Evolutionary conservation across 2,329 filamentous ascomycete genomes (phyloP).

Genomic region (Ophiostoma perfectum): DNA sequence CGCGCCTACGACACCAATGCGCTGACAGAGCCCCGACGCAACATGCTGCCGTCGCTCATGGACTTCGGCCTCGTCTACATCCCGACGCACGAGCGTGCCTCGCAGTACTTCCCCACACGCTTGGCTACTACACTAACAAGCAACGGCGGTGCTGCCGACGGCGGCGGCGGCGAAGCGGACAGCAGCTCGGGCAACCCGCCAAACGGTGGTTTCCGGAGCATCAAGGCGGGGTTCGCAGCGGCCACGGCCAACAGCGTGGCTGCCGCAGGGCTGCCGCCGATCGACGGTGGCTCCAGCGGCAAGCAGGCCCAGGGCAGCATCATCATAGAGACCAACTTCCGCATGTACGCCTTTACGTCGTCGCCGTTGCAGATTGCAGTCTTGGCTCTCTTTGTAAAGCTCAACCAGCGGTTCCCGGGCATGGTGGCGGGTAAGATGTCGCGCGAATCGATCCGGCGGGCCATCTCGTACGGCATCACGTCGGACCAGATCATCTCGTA

Average conservation of each 20-base stretch:
- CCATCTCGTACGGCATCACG: slow-evolving; percentile 86
- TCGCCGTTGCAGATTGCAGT: slow-evolving; percentile 93
- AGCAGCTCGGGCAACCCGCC: background rate
- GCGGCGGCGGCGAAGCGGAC: background rate
- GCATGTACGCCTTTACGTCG: slow-evolving; percentile 92
- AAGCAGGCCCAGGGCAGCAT: slow-evolving; percentile 67
- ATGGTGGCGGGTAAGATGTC: slow-evolving; percentile 89
- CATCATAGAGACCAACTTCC: slow-evolving; percentile 96
- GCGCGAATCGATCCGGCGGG: slow-evolving; percentile 78
- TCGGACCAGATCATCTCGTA: slow-evolving; percentile 94
- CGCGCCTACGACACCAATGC: slow-evolving; percentile 83
- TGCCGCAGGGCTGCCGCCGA: slow-evolving; percentile 46
- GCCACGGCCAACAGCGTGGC: slow-evolving; percentile 47
- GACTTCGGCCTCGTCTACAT: slow-evolving; percentile 91
- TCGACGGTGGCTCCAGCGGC: slow-evolving; percentile 32
- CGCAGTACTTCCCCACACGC: slow-evolving; percentile 80
- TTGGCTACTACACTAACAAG: slow-evolving; percentile 88
- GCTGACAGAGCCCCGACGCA: slow-evolving; percentile 71
- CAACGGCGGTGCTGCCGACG: slow-evolving; percentile 57
- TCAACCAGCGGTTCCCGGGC: slow-evolving; percentile 88
- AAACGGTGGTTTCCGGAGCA: slow-evolving; percentile 54
- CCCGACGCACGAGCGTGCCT: slow-evolving; percentile 47
- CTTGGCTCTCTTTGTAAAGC: slow-evolving; percentile 78
- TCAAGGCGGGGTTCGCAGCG: slow-evolving; percentile 62
- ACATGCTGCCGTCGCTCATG: slow-evolving; percentile 84